phyloP scores from a whole-genome alignment of 2,329 filamentous ascomycete species.

The Colletotrichum costaricense region DNA sequence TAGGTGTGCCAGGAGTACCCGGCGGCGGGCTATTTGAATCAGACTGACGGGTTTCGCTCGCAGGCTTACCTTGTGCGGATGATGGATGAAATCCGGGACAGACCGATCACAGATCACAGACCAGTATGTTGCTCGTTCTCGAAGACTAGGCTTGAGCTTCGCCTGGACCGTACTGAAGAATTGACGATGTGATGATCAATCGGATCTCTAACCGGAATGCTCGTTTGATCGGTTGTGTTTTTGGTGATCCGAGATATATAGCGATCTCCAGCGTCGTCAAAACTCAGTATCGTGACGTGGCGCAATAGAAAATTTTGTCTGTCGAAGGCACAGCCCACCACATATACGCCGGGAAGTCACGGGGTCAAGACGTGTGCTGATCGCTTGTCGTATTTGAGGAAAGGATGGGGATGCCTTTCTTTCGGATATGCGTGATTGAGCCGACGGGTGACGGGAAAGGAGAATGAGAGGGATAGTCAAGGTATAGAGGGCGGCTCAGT shows the following conservation, averaged over 20 bases:
- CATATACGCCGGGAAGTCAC: background rate
- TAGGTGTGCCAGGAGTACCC: slow-evolving; percentile 33
- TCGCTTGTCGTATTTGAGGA: slow-evolving; percentile 2
- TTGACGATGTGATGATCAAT: background rate
- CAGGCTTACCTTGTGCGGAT: slow-evolving; percentile 35
- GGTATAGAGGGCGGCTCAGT: slow-evolving; percentile 8
- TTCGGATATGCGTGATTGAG: slow-evolving; percentile 10
- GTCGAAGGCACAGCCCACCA: slow-evolving; percentile 24
- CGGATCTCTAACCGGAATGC: background rate
- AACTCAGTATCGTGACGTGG: slow-evolving; percentile 3
- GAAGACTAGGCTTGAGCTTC: slow-evolving; percentile 2
- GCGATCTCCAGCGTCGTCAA: slow-evolving; percentile 6
- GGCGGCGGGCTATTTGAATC: slow-evolving; percentile 31
- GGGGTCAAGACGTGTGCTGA: background rate
- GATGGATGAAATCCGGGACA: slow-evolving; percentile 26
- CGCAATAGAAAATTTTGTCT: background rate
- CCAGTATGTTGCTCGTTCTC: slow-evolving; percentile 33
- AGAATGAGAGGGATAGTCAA: slow-evolving; percentile 6
- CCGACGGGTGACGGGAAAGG: slow-evolving; percentile 10
- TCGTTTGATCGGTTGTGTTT: background rate
- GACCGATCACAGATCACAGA: slow-evolving; percentile 29
- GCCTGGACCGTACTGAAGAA: background rate
- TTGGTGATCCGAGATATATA: slow-evolving; percentile 14
- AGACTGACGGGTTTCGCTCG: slow-evolving; percentile 18
- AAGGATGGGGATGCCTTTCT: background rate